Evolutionary conservation across 1,284 basidiomycete species (phyloP), one percentile per base, ranked within the genome.

Genomic region (Cryptococcus deneoformans): DNA sequence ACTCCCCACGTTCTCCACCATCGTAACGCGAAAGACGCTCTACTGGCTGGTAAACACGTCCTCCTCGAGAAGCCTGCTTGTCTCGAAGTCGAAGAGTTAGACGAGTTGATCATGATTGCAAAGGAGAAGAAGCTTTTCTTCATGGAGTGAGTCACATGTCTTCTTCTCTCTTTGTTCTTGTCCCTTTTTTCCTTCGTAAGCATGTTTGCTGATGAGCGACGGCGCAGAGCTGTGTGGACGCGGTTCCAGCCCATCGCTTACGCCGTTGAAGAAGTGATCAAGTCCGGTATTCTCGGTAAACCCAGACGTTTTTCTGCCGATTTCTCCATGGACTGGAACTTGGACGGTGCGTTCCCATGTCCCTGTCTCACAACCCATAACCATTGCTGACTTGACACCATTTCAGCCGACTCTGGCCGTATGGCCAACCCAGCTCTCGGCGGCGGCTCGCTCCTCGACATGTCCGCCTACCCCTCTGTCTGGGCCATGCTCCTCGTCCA

Each of bases 1-100:
- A 93, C 92, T 0, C 92, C 92, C 4, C 90, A 95, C 72, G 88
- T 89, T 0, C 81, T 83, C 60, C 92, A 96, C 79, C 91, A 91
- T 71, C 80, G 82, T 57, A 90, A 91, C 67, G 85, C 88, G 1
- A 80, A 88, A 62, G 86, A 85, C 29, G 29, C 29, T 29, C 29
- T 29, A 4, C 4, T 29, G 29, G 29, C 29, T 29, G 29, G 29
- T 29, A 96, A 94, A 76, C 84, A 92, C 74, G 87, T 95, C 16
- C 84, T 92, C 16, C 89, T 89, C 77, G 91, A 94, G 78, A 92
- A 92, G 64, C 79, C 79, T n/a, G 79, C 80, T 66, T 81, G 80
- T 0, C 72, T 82, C 55, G 80, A 81, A 55, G 63, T 77, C 2
- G 67, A 66, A 10, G 81, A 83, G 65, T 67, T 80, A 8, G 71